Evolutionary conservation across 2,329 filamentous ascomycete species (phyloP), one percentile per base, ranked within the genome.

Genomic region (Nannizziopsis arthrosporioides): DNA sequence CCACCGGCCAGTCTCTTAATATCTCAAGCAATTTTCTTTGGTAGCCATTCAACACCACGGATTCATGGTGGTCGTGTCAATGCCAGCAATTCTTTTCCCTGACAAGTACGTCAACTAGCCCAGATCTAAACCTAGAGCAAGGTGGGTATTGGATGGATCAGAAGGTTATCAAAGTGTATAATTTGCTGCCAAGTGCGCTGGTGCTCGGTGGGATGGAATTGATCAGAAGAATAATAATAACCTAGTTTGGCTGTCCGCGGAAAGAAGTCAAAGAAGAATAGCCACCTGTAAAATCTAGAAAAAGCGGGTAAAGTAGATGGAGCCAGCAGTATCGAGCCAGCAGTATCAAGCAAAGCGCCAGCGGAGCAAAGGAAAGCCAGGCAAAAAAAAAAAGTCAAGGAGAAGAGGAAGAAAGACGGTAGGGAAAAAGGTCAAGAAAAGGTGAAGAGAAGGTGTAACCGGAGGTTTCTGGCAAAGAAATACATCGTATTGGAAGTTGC

Each of bases 401-500:
- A 19, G 17, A 19, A 17, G 17, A 19, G 15, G 12, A n/a, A 17
- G 9, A 14, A 27, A 36, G 42, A 38, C 14, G 17, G 14, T 2
- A 17, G 27, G 15, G 12, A 15, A 11, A 15, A 18, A 31, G n/a
- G 31, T 10, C 42, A 38, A 34, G 30, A 37, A 34, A n/a, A 8
- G 15, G 40, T 17, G 8, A 45, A 14, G 11, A 34, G 17, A 15
- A 34, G 22, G 17, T 42, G n/a, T 30, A 19, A 22, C 14, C n/a
- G n/a, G 17, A 35, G 32, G 36, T 15, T 42, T 48, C 42, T 48
- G 45, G 37, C 18, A 35, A 27, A 48, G 45, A 19, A 37, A 36
- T 36, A 42, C 38, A 48, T 42, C 45, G 45, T 42, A 48, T 42
- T 42, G 42, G 39, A 48, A 48, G 38, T 39, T 48, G 45, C 45